A percentile compares a stretch with the other conserved stretches of the same genome.
Conservation (phyloP, 805 yeast species). For the Pichia scutulata region DNA sequence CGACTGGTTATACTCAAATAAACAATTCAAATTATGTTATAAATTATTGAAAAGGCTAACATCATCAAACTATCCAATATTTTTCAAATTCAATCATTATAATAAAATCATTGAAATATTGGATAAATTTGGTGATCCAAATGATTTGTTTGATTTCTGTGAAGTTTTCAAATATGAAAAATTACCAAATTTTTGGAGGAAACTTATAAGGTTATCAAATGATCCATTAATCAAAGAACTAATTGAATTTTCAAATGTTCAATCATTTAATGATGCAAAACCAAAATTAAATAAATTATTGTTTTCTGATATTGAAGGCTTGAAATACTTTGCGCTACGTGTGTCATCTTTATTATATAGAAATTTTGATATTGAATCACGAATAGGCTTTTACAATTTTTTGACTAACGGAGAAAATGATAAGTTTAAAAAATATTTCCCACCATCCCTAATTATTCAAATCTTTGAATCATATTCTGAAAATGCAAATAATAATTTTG, state of each 20-base stretch:
- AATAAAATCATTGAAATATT: constrained; percentile 14
- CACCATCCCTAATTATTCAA: constrained; percentile 4
- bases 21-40: constrained; percentile 11
- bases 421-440: neutral
- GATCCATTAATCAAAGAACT: constrained; percentile 3
- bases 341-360: constrained; percentile 3
- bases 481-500: neutral
- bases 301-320: neutral
- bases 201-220: constrained; percentile 1
- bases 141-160: constrained; percentile 14
- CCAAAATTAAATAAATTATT: neutral
- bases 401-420: neutral
- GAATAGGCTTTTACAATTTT: neutral
- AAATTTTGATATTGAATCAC: constrained; percentile 3
- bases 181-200: constrained; percentile 9
- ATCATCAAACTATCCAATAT: constrained; percentile 7
- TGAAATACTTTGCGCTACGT: constrained; percentile 5
- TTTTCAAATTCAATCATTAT: constrained; percentile 12
- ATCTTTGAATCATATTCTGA: neutral
- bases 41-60: constrained; percentile 4
- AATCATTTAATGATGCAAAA: neutral
- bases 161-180: constrained; percentile 11
- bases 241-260: neutral
- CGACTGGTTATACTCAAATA: constrained; percentile 18
- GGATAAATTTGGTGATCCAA: constrained; percentile 18